These are phyloP conservation scores for Oidiodendron maius DNA, from an alignment of 495 filamentous ascomycete genomes.

Conservation along the genomic window DNA sequence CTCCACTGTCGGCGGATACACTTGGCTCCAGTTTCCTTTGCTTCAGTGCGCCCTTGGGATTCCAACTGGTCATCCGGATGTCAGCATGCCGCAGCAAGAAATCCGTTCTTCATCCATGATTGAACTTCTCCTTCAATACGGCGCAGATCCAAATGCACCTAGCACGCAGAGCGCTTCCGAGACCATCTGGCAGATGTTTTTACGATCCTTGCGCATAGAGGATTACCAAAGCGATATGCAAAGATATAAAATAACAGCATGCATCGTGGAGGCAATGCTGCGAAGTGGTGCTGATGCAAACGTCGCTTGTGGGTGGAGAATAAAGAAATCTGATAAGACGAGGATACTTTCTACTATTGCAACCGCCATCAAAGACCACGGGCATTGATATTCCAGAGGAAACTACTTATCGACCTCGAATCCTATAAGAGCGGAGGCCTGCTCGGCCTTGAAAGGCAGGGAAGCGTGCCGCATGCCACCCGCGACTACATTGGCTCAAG, in stretches of 20 bases:
- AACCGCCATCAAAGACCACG: background rate
- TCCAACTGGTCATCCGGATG: background rate
- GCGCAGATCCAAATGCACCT: background rate
- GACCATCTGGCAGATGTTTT: background rate
- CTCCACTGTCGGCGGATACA: no score
- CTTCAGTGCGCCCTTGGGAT: background rate
- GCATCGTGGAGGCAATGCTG: background rate
- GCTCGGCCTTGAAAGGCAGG: background rate
- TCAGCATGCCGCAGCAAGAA: background rate
- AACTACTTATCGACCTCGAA: background rate
- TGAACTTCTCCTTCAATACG: background rate
- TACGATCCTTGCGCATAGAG: background rate
- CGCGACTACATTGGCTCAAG: no score
- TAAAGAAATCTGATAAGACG: background rate
- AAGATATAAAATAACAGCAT: background rate
- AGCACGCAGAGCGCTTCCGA: background rate
- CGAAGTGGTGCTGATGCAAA: background rate
- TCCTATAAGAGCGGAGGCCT: background rate
- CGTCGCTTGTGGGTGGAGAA: background rate
- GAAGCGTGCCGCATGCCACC: no score
- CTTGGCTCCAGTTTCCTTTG: background rate
- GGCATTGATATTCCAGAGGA: background rate
- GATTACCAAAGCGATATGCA: background rate
- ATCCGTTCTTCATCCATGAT: background rate
- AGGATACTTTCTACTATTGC: background rate